A percentile compares a stretch with the other conserved stretches of the same genome.
phyloP scores from a whole-genome alignment of 257 asterid species.

The Nicotiana noctiflora region DNA sequence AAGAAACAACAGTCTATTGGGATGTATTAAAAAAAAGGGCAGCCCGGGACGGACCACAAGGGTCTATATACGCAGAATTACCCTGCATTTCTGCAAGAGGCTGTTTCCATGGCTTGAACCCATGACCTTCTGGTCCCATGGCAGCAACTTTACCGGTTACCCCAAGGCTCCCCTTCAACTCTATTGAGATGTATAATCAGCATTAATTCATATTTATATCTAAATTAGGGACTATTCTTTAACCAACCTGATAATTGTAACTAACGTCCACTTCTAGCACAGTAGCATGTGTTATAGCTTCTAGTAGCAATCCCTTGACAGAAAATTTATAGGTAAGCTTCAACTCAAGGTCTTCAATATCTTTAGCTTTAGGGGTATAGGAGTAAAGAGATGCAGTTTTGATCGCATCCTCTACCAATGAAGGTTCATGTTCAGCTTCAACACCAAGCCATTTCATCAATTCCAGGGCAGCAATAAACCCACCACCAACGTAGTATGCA shows the following conservation, averaged over 20 bases:
- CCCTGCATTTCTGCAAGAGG: no score
- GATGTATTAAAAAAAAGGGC: background rate
- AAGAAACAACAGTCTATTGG: background rate
- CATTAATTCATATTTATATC: background rate
- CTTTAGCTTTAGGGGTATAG: conserved; percentile 45
- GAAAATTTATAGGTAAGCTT: conserved; percentile 58
- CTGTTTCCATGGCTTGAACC: no score
- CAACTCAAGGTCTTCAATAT: conserved; percentile 48
- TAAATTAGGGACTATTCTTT: background rate
- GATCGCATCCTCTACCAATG: conserved; percentile 55
- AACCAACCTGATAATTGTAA: conserved; percentile 56
- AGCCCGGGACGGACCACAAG: no score
- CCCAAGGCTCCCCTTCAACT: no score
- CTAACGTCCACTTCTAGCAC: conserved; percentile 34
- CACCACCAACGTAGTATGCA: conserved; percentile 88
- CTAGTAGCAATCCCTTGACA: conserved; percentile 75
- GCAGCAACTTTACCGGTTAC: no score
- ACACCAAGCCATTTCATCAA: conserved; percentile 90
- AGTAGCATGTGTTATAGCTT: conserved; percentile 79
- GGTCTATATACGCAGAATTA: no score
- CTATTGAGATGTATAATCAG: background rate
- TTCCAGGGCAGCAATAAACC: conserved; percentile 56
- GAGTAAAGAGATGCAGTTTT: conserved; percentile 52
- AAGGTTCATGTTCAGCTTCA: conserved; percentile 44
- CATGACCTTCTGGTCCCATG: no score